These are phyloP conservation scores for Penicillium mononematosum DNA, from an alignment of 495 filamentous ascomycete species.

Conservation along the genomic window DNA sequence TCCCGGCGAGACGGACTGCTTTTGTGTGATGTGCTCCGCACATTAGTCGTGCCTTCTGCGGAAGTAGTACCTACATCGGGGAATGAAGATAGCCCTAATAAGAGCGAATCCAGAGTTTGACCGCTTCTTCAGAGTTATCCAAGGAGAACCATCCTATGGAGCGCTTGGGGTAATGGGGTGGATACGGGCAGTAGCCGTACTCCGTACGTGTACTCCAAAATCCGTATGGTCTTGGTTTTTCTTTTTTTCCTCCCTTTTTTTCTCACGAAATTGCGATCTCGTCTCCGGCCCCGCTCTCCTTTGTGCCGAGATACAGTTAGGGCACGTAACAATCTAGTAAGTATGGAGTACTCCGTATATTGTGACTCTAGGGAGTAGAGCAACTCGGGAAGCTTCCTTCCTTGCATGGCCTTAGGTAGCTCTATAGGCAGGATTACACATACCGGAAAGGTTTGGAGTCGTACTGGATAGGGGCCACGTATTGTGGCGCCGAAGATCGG, in stretches of 20 bases:
- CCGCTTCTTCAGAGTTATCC: slow-evolving; percentile 12
- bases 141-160: background rate
- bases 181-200: background rate
- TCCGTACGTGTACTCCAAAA: background rate
- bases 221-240: background rate
- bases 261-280: background rate
- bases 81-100: background rate
- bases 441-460: background rate
- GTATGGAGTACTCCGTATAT: background rate
- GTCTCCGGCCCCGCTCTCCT: slow-evolving; percentile 16
- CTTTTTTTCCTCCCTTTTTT: background rate
- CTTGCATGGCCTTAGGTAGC: background rate
- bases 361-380: background rate
- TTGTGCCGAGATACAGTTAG: background rate
- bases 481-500: background rate
- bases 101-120: slow-evolving; percentile 11
- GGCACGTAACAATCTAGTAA: background rate
- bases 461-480: background rate
- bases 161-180: background rate
- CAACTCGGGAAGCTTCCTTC: slow-evolving; percentile 10
- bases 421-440: background rate
- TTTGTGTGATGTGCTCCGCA: background rate
- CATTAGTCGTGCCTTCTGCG: background rate
- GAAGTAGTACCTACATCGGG: background rate
- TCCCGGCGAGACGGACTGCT: background rate